A percentile compares a stretch with the other conserved stretches of the same genome.
These are phyloP conservation scores for Lipomyces yarrowii DNA, from an alignment of 1,139 yeast genomes.

Conservation along the genomic window DNA sequence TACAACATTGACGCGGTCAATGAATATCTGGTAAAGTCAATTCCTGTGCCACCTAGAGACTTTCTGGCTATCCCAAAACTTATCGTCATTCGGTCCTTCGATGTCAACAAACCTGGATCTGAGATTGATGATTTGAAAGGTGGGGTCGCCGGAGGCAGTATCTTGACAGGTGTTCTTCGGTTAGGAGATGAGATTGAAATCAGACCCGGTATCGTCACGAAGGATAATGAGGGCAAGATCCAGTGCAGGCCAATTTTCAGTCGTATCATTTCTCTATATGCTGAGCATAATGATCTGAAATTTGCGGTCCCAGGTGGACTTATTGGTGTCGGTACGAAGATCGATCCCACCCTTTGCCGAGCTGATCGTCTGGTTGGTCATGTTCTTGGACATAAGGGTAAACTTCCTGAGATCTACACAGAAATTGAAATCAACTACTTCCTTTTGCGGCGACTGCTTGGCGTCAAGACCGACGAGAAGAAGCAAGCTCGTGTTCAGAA, in stretches of 20 bases:
- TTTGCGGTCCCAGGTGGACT: constrained; percentile 99
- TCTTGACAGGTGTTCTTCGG: constrained; percentile 93
- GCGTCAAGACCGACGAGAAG: constrained; percentile 98
- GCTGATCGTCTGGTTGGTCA: constrained; percentile 99
- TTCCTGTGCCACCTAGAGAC: constrained; percentile 96
- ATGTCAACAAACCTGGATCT: constrained; percentile 98
- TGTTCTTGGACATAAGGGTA: constrained; percentile 96
- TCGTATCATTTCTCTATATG: constrained; percentile 88
- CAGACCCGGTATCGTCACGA: constrained; percentile 97
- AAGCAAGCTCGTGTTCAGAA: constrained; percentile 96
- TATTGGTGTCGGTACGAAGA: constrained; percentile 99
- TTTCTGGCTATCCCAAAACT: constrained; percentile 90
- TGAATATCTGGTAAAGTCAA: constrained; percentile 90
- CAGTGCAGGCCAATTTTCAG: constrained; percentile 97
- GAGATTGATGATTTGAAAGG: constrained; percentile 97
- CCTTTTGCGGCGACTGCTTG: constrained; percentile 92
- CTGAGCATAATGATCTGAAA: constrained; percentile 96
- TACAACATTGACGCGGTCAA: constrained; percentile 98
- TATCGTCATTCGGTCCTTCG: constrained; percentile 97
- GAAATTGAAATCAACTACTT: constrained; percentile 97
- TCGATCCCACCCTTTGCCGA: constrained; percentile 97
- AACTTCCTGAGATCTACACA: constrained; percentile 92
- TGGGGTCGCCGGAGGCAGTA: constrained; percentile 99
- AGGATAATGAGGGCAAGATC: constrained; percentile 79
- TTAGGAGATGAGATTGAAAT: constrained; percentile 98